Evolutionary conservation across 2,329 filamentous ascomycete genomes (phyloP), one percentile per base, ranked within the genome.

Genomic region (Epichloe sylvatica): DNA sequence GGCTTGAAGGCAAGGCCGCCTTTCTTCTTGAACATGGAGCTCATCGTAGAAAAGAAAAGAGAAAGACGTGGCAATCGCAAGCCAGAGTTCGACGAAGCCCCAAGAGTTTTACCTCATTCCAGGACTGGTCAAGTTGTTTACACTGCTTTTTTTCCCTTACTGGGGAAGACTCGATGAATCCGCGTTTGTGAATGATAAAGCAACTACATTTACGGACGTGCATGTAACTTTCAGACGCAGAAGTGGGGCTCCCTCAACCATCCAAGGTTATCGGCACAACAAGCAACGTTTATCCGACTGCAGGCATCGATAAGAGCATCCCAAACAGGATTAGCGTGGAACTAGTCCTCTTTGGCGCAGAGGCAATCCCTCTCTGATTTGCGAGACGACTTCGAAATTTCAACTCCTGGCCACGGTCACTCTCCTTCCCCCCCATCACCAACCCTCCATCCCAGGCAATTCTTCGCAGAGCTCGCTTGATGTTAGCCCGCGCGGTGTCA

Each of bases 1-100:
- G 83, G 83, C 63, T 84, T 84, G 69, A 88, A 86, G 68, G 72
- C 72, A 51, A 73, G 68, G 57, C 73, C 72, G 60, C 71, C 73
- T 57, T 74, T 71, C 67, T 86, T 84, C 68, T 85, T 85, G 65
- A 83, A 74, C 68, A 83, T 83, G 52, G 73, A 76, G 67, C 76
- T 80, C 72, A 84, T 83, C 57, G 67, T 72, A 68, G 51, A 39
- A 21, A 33, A 45, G 12, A 2, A 42, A 36, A 25, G 35, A 25
- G 17, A 8, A n/a, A 15, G 12, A n/a, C 15, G 8, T 19, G 19
- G 23, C 3, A 13, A 19, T 33, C 5, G 13, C 25, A 38, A 36
- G 37, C 25, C 35, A 45, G 33, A n/a, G 3, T 25, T 36, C 33
- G 9, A 17, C 44, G 33, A 21, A 6, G 40, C 12, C 4, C n/a